Evolutionary conservation across 805 yeast species (phyloP), one percentile per base, ranked within the genome.

Genomic region (Wickerhamomyces mucosus): DNA sequence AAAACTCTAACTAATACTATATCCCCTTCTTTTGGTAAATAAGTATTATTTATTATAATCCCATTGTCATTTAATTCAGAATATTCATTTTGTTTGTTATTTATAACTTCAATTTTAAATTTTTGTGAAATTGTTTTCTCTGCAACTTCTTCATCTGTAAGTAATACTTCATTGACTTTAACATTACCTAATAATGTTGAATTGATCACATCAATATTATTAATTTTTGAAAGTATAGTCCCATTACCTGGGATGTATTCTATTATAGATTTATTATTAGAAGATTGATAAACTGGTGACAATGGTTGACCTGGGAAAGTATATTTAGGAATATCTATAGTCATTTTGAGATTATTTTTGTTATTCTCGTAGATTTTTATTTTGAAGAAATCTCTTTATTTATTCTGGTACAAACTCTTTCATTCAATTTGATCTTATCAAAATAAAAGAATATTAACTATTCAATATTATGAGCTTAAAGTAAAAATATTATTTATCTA

Each of bases 301-400:
- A 85, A 62, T 26, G 78, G 69, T 45, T 85, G 95, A 1, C 96
- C 95, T 1, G 96, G 95, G n/a, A 77, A 63, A 3, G 69, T 83
- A 22, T 52, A 50, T 20, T 61, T 56, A 15, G 78, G 77, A 28
- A 67, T 45, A 11, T 48, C 46, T 37, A 49, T 32, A 10, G 31
- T 40, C 32, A 44, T 42, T 13, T 37, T 28, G 21, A n/a, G n/a
- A n/a, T n/a, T n/a, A n/a, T n/a, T n/a, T n/a, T n/a, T n/a, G n/a
- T n/a, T n/a, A n/a, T n/a, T n/a, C n/a, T n/a, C n/a, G n/a, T n/a
- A n/a, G n/a, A n/a, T n/a, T n/a, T n/a, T n/a, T n/a, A n/a, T n/a
- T n/a, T n/a, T n/a, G n/a, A n/a, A n/a, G n/a, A n/a, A n/a, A n/a
- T n/a, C n/a, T n/a, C n/a, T n/a, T n/a, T n/a, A n/a, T n/a, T n/a